Percentiles rank a stretch among this genome's conserved stretches.
phyloP scores from a whole-genome alignment of 805 yeast species.

The Ascoidea tarda region DNA sequence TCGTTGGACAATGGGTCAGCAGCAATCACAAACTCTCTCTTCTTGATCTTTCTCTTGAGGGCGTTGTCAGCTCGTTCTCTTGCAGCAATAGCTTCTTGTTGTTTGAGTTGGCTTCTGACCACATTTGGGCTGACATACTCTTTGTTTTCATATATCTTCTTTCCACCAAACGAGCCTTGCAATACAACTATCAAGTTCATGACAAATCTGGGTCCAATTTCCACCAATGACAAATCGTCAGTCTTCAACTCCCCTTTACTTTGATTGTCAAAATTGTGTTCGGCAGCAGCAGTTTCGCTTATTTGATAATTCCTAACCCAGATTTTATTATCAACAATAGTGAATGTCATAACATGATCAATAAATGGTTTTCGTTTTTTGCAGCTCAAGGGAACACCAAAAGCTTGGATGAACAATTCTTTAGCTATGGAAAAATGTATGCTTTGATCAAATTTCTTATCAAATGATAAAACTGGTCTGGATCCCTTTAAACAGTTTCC shows the following conservation, averaged over 20 bases:
- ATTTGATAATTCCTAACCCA: conserved; percentile 96
- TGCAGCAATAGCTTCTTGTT: conserved; percentile 70
- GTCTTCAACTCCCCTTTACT: conserved; percentile 4
- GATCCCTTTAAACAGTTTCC: conserved; percentile 95
- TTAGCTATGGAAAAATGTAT: conserved; percentile 61
- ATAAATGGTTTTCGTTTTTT: conserved; percentile 89
- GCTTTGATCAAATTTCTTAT: conserved; percentile 53
- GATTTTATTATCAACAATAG: conserved; percentile 82
- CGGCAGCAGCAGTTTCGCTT: conserved; percentile 35
- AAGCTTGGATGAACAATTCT: conserved; percentile 67
- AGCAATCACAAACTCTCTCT: conserved; percentile 59
- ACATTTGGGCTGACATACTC: conserved; percentile 94
- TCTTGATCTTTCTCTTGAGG: conserved; percentile 56
- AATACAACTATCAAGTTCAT: conserved; percentile 80
- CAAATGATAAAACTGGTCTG: conserved; percentile 86
- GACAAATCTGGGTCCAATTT: conserved; percentile 94
- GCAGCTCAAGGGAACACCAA: conserved; percentile 93
- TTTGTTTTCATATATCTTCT: conserved; percentile 92
- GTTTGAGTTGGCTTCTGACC: conserved; percentile 78
- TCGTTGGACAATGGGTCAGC: conserved; percentile 78
- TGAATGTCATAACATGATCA: conserved; percentile 89
- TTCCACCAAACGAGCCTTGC: conserved; percentile 97
- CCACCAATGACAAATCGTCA: conserved; percentile 67
- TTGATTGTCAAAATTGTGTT: conserved; percentile 29
- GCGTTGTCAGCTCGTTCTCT: conserved; percentile 69